These are phyloP conservation scores for Chaetomium strumarium DNA, from an alignment of 2,329 filamentous ascomycete species.

Conservation along the genomic window DNA sequence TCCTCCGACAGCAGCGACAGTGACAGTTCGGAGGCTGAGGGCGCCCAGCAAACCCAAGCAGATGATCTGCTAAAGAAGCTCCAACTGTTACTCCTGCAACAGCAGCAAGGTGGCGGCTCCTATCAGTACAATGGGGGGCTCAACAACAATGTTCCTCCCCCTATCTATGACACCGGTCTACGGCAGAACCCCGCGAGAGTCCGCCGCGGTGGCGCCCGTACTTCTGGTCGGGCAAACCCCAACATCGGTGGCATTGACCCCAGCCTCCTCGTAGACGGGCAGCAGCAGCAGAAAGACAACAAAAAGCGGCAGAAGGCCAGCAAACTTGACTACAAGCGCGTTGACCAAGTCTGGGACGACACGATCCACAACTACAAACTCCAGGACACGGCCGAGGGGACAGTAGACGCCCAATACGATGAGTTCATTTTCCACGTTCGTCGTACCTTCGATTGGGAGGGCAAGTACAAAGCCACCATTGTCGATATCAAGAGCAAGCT, in stretches of 20 bases:
- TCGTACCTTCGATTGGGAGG: slow-evolving; percentile 77
- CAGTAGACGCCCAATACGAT: slow-evolving; percentile 55
- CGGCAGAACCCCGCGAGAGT: slow-evolving; percentile 5
- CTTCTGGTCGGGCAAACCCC: slow-evolving; percentile 1
- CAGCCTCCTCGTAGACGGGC: slow-evolving; percentile 10
- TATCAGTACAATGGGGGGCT: slow-evolving; percentile 11
- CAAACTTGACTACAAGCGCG: slow-evolving; percentile 42
- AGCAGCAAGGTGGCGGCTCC: slow-evolving; percentile 11
- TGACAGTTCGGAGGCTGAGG: slow-evolving; percentile 17
- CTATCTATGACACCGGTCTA: slow-evolving; percentile 11
- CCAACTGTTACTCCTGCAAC: slow-evolving; percentile 22
- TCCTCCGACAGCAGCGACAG: slow-evolving; percentile 22
- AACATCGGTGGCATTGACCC: slow-evolving; percentile 15
- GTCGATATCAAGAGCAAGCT: slow-evolving; percentile 83
- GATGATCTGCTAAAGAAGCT: slow-evolving; percentile 27
- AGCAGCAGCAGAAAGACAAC: slow-evolving; percentile 17
- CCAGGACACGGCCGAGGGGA: slow-evolving; percentile 46
- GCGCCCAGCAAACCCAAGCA: slow-evolving; percentile 20
- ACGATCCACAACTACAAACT: slow-evolving; percentile 47
- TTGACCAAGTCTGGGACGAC: slow-evolving; percentile 51
- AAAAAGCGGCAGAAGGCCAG: slow-evolving; percentile 21
- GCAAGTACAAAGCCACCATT: slow-evolving; percentile 65
- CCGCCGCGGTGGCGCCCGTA: slow-evolving; percentile 3
- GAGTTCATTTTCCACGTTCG: slow-evolving; percentile 79
- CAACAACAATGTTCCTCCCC: slow-evolving; percentile 4